A percentile compares a stretch with the other conserved stretches of the same genome.
Conservation (phyloP, 225 moss, liverwort and hornwort species). For the Rhytidiadelphus loreus region DNA sequence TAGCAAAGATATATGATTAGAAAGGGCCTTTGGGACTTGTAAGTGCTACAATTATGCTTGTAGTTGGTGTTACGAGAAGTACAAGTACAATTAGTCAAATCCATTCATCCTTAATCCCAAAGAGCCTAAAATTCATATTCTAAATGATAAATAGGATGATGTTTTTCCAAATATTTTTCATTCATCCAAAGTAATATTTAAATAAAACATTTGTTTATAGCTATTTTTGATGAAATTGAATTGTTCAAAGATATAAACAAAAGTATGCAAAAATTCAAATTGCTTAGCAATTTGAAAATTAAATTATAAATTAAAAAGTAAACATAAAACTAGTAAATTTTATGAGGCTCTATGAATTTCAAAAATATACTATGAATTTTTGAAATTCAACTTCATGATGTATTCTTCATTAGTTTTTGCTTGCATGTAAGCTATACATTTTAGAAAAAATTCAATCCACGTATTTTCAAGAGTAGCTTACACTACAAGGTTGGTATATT, state of each 20-base stretch:
- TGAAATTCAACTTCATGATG: neutral
- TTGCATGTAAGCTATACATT: neutral
- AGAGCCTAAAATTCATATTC: neutral
- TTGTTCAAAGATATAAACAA: neutral
- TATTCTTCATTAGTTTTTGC: rapidly evolving
- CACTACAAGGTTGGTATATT: neutral
- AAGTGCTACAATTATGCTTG: neutral
- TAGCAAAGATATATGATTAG: neutral
- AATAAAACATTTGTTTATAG: neutral
- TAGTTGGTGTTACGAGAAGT: neutral
- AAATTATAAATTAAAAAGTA: neutral
- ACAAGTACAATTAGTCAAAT: rapidly evolving
- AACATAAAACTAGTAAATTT: neutral
- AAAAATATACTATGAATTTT: no score
- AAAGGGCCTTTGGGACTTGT: neutral
- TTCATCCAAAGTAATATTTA: neutral
- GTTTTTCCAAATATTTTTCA: neutral
- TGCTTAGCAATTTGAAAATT: neutral
- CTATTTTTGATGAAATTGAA: neutral
- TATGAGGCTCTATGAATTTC: neutral
- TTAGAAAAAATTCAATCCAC: neutral
- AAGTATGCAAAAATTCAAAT: neutral
- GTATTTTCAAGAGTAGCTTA: neutral
- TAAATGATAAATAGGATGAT: neutral
- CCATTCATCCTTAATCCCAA: rapidly evolving